phyloP scores from a whole-genome alignment of 2,329 filamentous ascomycete genomes.

The Sporothrix euskadiensis region DNA sequence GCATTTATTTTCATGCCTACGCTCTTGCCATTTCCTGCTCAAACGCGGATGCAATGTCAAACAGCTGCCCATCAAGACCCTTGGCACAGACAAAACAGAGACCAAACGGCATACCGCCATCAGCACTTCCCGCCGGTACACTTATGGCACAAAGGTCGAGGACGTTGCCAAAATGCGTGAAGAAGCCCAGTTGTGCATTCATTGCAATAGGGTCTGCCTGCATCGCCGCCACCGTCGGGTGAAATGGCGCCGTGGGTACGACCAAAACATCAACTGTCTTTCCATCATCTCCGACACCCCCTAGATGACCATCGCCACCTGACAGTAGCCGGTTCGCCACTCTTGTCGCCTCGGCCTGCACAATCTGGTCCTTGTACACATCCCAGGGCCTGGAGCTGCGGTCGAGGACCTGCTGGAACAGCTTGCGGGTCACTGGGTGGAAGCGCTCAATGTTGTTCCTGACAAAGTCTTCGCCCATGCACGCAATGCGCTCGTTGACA shows the following conservation, averaged over 20 bases:
- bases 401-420: slow-evolving; percentile 46
- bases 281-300: background rate
- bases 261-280: slow-evolving; percentile 46
- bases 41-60: slow-evolving; percentile 39
- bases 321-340: slow-evolving; percentile 31
- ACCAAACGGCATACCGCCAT: slow-evolving; percentile 45
- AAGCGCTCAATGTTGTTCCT: slow-evolving; percentile 43
- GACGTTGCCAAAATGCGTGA: slow-evolving; percentile 58
- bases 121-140: slow-evolving; percentile 48
- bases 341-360: slow-evolving; percentile 47
- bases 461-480: slow-evolving; percentile 40
- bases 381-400: slow-evolving; percentile 47
- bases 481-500: slow-evolving; percentile 53
- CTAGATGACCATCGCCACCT: background rate
- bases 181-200: slow-evolving; percentile 52
- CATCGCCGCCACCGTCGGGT: slow-evolving; percentile 50
- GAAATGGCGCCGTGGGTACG: slow-evolving; percentile 52
- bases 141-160: slow-evolving; percentile 55
- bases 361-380: slow-evolving; percentile 51
- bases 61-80: slow-evolving; percentile 44
- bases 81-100: slow-evolving; percentile 46
- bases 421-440: slow-evolving; percentile 51
- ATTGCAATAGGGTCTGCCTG: slow-evolving; percentile 50
- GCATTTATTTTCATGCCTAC: background rate
- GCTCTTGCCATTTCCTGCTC: slow-evolving; percentile 31